Conservation (phyloP, 768 basidiomycete genomes). For the Rhizopogon salebrosus region DNA sequence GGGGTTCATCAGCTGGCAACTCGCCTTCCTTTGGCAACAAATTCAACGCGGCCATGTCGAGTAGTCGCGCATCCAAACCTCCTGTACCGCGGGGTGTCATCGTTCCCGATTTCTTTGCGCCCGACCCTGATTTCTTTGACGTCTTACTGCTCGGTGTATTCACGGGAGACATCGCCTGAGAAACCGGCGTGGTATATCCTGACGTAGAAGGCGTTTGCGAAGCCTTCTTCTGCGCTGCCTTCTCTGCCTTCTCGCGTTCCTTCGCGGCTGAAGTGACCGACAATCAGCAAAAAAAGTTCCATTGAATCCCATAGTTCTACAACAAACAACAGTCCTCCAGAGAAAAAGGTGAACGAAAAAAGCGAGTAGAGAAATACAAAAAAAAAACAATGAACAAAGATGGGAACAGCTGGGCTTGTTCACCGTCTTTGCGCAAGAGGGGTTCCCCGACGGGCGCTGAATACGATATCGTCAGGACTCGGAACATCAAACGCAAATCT, state of each 20-base stretch:
- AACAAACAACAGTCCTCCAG: conserved; percentile 19
- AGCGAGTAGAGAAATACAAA: conserved; percentile 1
- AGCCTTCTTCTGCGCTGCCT: conserved; percentile 42
- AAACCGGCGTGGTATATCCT: conserved; percentile 32
- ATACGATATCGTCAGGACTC: conserved; percentile 89
- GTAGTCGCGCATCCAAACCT: conserved; percentile 47
- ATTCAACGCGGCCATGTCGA: conserved; percentile 76
- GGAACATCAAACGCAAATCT: conserved; percentile 73
- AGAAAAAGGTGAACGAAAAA: conserved; percentile 3
- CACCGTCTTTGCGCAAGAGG: conserved; percentile 40
- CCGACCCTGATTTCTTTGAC: conserved; percentile 34
- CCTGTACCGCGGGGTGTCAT: conserved; percentile 36
- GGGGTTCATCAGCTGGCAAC: conserved; percentile 37
- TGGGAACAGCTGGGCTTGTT: conserved; percentile 9
- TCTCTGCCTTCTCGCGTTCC: conserved; percentile 75
- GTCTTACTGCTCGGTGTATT: conserved; percentile 36
- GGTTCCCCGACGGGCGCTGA: conserved; percentile 76
- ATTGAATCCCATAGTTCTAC: conserved; percentile 28
- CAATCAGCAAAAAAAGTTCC: conserved; percentile 34
- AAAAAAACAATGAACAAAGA: background rate
- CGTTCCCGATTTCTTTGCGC: conserved; percentile 32
- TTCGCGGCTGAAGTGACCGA: conserved; percentile 55
- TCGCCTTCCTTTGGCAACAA: conserved; percentile 45
- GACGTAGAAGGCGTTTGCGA: conserved; percentile 31
- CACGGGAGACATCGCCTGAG: conserved; percentile 40